Percentiles rank a stretch among this genome's conserved stretches.
phyloP scores from a whole-genome alignment of 805 yeast species.

The Lipomyces yamadae region DNA sequence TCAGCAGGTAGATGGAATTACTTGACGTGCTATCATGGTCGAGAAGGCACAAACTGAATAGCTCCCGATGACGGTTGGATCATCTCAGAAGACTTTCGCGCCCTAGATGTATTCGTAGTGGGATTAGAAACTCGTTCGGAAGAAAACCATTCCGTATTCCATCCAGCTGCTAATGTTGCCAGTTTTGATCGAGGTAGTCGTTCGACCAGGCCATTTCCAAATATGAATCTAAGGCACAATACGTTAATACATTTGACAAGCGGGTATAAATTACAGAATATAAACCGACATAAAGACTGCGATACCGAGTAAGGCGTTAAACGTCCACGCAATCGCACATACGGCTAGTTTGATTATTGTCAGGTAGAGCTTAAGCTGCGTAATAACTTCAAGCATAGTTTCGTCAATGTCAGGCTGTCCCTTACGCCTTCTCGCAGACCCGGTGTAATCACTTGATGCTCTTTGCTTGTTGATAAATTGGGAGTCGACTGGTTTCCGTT shows the following conservation, averaged over 20 bases:
- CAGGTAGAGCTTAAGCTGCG: conserved; percentile 12
- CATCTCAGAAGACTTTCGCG: not conserved
- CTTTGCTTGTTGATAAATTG: not conserved
- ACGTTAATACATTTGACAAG: not conserved
- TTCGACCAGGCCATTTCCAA: conserved; percentile 2
- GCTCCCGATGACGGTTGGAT: not conserved
- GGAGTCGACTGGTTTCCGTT: conserved; percentile 1
- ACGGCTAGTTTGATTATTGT: conserved; percentile 11
- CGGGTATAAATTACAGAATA: not conserved
- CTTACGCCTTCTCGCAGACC: not conserved
- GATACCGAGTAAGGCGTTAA: conserved; percentile 10
- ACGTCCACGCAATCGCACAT: conserved; percentile 16
- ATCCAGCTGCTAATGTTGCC: not conserved
- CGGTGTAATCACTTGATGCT: not conserved
- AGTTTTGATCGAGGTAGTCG: not conserved
- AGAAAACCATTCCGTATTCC: not conserved
- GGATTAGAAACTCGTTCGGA: not conserved
- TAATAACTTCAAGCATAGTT: not conserved
- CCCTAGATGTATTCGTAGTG: not conserved
- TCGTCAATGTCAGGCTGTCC: not conserved
- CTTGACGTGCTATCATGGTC: not conserved
- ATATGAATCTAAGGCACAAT: not conserved
- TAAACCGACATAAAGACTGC: conserved; percentile 16
- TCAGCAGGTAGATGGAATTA: not conserved
- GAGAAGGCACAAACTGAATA: not conserved